Percentiles rank a stretch among this genome's conserved stretches.
phyloP scores from a whole-genome alignment of 306 rosid species.

The Urtica urens region DNA sequence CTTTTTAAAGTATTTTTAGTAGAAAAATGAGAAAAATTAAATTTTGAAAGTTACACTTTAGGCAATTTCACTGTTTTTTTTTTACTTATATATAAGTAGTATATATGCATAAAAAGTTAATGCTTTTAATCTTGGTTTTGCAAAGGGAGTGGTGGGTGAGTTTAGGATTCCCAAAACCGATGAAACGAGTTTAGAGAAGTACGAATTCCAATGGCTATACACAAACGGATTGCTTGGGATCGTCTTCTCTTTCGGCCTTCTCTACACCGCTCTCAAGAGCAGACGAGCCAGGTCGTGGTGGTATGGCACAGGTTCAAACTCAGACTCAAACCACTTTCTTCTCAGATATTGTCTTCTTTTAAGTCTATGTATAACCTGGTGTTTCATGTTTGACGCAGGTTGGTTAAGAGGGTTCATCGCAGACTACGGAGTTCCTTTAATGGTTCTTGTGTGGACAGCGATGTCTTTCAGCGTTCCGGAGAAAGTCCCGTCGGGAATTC shows the following conservation, averaged over 20 bases:
- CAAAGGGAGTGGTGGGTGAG: conserved; percentile 66
- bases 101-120: no score
- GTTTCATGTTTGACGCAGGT: conserved; percentile 28
- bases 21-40: no score
- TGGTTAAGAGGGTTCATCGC: conserved; percentile 64
- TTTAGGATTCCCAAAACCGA: conserved; percentile 46
- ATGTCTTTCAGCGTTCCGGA: conserved; percentile 48
- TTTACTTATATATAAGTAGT: background rate
- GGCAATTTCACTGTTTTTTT: no score
- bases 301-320: conserved; percentile 66
- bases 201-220: conserved; percentile 52
- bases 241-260: conserved; percentile 64
- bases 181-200: conserved; percentile 28
- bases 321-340: background rate
- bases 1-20: no score
- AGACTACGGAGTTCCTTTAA: conserved; percentile 76
- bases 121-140: no score
- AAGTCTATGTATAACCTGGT: background rate
- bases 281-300: conserved; percentile 83
- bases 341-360: background rate
- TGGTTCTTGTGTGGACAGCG: conserved; percentile 69
- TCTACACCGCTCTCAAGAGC: conserved; percentile 57
- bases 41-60: no score
- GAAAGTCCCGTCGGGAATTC: conserved; percentile 61
- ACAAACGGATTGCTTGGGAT: conserved; percentile 67